Conservation (phyloP, 805 yeast genomes). For the Pichia nakasei region DNA sequence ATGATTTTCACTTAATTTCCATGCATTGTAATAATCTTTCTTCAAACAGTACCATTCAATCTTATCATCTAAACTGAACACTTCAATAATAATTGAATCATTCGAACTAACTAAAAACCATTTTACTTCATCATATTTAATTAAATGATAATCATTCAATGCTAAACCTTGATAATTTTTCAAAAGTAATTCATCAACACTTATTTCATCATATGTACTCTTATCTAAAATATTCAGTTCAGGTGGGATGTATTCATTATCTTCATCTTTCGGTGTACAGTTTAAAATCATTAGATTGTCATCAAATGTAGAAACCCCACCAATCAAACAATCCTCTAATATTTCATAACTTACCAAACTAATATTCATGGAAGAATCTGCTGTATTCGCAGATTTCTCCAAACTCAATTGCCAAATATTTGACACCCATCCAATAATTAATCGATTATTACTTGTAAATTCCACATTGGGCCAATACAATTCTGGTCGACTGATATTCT, state of each 20-base stretch:
- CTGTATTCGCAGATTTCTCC: background rate
- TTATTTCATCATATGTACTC: conserved; percentile 57
- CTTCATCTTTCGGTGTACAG: conserved; percentile 29
- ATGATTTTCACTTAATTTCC: conserved; percentile 63
- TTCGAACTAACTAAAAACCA: conserved; percentile 71
- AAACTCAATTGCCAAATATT: conserved; percentile 54
- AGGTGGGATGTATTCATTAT: conserved; percentile 38
- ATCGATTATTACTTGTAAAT: conserved; percentile 57
- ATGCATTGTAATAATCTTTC: conserved; percentile 55
- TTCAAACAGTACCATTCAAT: conserved; percentile 61
- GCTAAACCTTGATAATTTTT: conserved; percentile 52
- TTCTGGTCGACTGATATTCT: conserved; percentile 55
- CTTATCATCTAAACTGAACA: conserved; percentile 60
- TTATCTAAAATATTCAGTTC: conserved; percentile 66
- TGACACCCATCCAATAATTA: conserved; percentile 77
- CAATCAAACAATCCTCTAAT: conserved; percentile 45
- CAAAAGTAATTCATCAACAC: conserved; percentile 71
- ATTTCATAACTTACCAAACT: conserved; percentile 19
- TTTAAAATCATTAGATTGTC: conserved; percentile 58
- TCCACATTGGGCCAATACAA: conserved; percentile 75
- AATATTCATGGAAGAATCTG: background rate
- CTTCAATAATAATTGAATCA: conserved; percentile 72
- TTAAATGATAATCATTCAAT: conserved; percentile 68
- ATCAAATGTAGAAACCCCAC: conserved; percentile 71
- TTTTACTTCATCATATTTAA: conserved; percentile 18